These are phyloP conservation scores for Testicularia cyperi DNA, from an alignment of 1,284 basidiomycete species.

Conservation along the genomic window DNA sequence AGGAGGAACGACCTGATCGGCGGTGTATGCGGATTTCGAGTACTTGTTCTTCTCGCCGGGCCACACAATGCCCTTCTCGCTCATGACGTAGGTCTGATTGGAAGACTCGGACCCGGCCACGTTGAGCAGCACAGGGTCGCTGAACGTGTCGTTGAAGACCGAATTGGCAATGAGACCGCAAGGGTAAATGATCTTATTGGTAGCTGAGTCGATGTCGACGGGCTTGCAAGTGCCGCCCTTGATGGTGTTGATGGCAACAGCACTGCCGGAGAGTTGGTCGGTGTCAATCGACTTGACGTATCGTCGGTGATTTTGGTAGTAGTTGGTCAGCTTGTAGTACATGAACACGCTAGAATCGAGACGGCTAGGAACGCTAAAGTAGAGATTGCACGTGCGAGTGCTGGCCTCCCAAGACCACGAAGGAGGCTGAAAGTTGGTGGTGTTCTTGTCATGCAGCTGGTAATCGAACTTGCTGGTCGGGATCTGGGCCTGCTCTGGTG, in stretches of 20 bases:
- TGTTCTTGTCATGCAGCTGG: conserved; percentile 60
- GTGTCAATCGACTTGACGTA: conserved; percentile 90
- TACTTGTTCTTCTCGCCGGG: conserved; percentile 91
- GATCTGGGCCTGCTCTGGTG: conserved; percentile 64
- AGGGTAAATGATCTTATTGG: conserved; percentile 68
- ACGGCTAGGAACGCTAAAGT: conserved; percentile 70
- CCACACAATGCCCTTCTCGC: conserved; percentile 85
- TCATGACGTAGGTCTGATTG: conserved; percentile 70
- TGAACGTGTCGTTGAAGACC: conserved; percentile 92
- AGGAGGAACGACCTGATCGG: conserved; percentile 77
- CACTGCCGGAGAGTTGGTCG: conserved; percentile 80
- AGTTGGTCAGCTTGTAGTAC: conserved; percentile 78
- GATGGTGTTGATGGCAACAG: conserved; percentile 63
- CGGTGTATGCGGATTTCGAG: conserved; percentile 53
- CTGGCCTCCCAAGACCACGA: conserved; percentile 39
- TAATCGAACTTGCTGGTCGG: conserved; percentile 73
- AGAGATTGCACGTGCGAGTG: conserved; percentile 43
- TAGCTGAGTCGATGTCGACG: conserved; percentile 64
- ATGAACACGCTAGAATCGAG: conserved; percentile 78
- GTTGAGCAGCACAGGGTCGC: conserved; percentile 68
- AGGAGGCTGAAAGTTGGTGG: conserved; percentile 52
- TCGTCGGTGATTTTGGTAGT: conserved; percentile 95
- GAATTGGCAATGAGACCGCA: conserved; percentile 98
- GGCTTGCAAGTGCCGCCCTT: conserved; percentile 82
- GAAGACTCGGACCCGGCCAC: conserved; percentile 63